Conservation (phyloP, 768 basidiomycete species). For the Rhizopogon vinicolor region DNA sequence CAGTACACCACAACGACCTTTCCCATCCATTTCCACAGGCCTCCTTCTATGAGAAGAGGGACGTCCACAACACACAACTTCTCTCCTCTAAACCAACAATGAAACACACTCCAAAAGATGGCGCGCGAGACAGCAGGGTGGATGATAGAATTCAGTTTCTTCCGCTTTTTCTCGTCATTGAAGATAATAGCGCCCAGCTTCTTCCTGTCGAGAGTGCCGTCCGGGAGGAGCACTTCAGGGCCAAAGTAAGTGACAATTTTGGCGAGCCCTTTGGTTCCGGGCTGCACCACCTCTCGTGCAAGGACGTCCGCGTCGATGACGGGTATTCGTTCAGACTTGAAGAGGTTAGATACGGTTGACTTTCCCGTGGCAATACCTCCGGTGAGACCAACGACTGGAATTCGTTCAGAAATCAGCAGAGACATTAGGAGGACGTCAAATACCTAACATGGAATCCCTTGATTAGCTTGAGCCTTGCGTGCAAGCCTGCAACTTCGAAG, state of each 20-base stretch:
- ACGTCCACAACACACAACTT: constrained; percentile 84
- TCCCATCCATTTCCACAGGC: constrained; percentile 79
- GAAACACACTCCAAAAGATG: constrained; percentile 67
- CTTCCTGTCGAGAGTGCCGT: constrained; percentile 77
- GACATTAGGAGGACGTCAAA: not conserved
- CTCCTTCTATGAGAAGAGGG: constrained; percentile 87
- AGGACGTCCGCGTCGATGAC: constrained; percentile 91
- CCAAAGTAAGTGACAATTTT: constrained; percentile 75
- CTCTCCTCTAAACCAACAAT: constrained; percentile 73
- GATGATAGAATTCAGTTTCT: constrained; percentile 75
- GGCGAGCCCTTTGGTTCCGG: constrained; percentile 69
- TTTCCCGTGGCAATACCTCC: constrained; percentile 97
- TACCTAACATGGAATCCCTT: not conserved
- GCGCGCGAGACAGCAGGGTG: constrained; percentile 86
- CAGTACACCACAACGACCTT: constrained; percentile 89
- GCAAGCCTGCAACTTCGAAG: too few relatives aligned
- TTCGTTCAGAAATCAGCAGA: not conserved
- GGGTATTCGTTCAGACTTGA: constrained; percentile 66
- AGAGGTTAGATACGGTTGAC: constrained; percentile 80
- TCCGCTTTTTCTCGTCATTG: constrained; percentile 65
- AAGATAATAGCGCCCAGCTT: constrained; percentile 85
- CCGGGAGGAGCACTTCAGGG: constrained; percentile 50
- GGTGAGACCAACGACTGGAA: constrained; percentile 85
- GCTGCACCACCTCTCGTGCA: constrained; percentile 80
- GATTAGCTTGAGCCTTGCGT: too few relatives aligned